Conservation (phyloP, 148 eudicot species). For the Heliosperma pusillum region DNA sequence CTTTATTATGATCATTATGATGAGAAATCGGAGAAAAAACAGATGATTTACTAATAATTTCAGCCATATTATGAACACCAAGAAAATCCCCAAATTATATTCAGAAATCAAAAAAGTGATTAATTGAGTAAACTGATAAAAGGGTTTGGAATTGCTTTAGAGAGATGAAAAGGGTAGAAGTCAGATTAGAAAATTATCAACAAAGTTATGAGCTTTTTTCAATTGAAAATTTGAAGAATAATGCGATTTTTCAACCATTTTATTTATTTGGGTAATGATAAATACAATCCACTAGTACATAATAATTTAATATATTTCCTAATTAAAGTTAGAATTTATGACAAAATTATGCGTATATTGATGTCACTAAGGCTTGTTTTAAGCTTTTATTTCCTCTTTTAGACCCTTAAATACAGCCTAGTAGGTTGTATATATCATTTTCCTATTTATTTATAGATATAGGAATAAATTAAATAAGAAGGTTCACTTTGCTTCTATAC, state of each 20-base stretch:
- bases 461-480: too few relatives aligned
- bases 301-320: too few relatives aligned
- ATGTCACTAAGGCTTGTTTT: too few relatives aligned
- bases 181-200: conserved; percentile 13
- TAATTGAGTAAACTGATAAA: conserved; percentile 9
- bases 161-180: conserved; percentile 29
- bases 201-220: not conserved
- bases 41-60: conserved; percentile 22
- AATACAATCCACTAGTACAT: too few relatives aligned
- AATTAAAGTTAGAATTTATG: too few relatives aligned
- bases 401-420: too few relatives aligned
- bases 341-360: too few relatives aligned
- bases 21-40: conserved; percentile 27
- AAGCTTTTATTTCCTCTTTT: too few relatives aligned
- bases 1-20: not conserved
- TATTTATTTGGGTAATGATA: too few relatives aligned
- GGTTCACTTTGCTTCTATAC: conserved; percentile 18
- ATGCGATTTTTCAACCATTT: not conserved
- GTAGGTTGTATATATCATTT: too few relatives aligned
- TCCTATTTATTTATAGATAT: not conserved
- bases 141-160: conserved; percentile 23
- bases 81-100: conserved; percentile 3
- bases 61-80: conserved; percentile 24
- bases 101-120: not conserved
- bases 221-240: not conserved